These are phyloP conservation scores for Corynespora cassiicola DNA, from an alignment of 2,329 filamentous ascomycete species.

Conservation along the genomic window DNA sequence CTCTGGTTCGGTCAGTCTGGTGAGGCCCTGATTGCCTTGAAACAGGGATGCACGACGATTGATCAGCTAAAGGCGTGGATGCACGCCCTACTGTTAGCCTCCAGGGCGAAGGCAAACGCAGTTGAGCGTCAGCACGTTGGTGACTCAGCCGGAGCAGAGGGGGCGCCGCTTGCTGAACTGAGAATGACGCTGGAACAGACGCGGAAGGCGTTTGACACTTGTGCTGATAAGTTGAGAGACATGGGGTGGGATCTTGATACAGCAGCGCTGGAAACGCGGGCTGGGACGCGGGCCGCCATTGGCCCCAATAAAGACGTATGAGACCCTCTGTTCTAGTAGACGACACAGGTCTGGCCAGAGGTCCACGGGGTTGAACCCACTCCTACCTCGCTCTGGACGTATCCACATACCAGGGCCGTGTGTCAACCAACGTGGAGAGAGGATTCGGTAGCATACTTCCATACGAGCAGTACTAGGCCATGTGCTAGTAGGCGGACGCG, in stretches of 20 bases:
- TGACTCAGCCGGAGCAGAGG: slow-evolving; percentile 20
- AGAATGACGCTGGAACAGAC: slow-evolving; percentile 47
- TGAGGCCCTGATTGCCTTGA: slow-evolving; percentile 67
- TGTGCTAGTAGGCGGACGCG: too few relatives aligned
- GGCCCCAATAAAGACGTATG: slow-evolving; percentile 10
- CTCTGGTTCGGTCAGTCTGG: slow-evolving; percentile 60
- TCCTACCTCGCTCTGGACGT: too few relatives aligned
- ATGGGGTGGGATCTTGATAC: slow-evolving; percentile 72
- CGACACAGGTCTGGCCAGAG: neutral
- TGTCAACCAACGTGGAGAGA: too few relatives aligned
- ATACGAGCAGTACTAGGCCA: too few relatives aligned
- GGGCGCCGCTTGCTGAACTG: slow-evolving; percentile 53
- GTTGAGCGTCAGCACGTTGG: slow-evolving; percentile 17
- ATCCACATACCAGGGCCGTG: too few relatives aligned
- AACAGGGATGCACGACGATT: slow-evolving; percentile 58
- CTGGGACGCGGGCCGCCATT: slow-evolving; percentile 50
- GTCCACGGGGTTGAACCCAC: neutral
- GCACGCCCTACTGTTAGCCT: slow-evolving; percentile 62
- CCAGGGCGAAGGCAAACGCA: slow-evolving; percentile 17
- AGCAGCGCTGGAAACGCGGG: slow-evolving; percentile 70
- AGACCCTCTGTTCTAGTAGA: slow-evolving; percentile 1
- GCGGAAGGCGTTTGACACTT: slow-evolving; percentile 52
- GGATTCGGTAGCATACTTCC: too few relatives aligned
- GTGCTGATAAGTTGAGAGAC: slow-evolving; percentile 49
- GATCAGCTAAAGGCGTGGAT: slow-evolving; percentile 68